A percentile compares a stretch with the other conserved stretches of the same genome.
Evolutionary conservation across 257 asterid species (phyloP).

Genomic region (Osmanthus fragrans): DNA sequence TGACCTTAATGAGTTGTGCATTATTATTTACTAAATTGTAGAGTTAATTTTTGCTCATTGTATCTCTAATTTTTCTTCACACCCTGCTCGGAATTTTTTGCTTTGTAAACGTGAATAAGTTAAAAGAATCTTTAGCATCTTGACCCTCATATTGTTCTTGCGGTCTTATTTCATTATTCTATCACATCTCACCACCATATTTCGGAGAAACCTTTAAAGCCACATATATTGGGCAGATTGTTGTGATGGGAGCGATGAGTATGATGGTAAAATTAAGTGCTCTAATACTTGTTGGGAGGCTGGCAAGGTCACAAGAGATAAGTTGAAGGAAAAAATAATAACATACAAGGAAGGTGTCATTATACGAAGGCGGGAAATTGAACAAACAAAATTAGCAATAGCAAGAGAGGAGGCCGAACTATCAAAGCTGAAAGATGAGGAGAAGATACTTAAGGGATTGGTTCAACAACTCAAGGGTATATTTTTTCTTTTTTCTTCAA

Average conservation of each 20-base stretch:
- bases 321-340: conserved; percentile 73
- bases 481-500: conserved; percentile 14
- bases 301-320: conserved; percentile 88
- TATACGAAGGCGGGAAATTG: conserved; percentile 62
- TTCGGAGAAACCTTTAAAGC: background rate
- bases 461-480: conserved; percentile 87
- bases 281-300: conserved; percentile 94
- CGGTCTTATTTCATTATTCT: background rate
- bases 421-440: conserved; percentile 68
- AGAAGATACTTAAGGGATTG: conserved; percentile 71
- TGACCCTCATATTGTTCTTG: background rate
- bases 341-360: conserved; percentile 72
- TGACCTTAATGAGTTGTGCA: background rate
- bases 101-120: background rate
- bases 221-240: conserved; percentile 66
- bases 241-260: conserved; percentile 98
- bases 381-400: conserved; percentile 66
- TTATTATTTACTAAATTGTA: background rate
- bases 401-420: conserved; percentile 78
- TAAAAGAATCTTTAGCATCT: background rate
- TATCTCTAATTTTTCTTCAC: background rate
- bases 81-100: background rate
- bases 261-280: conserved; percentile 78
- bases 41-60: background rate
- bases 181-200: conserved; percentile 1